Conservation (phyloP, 1,284 basidiomycete species). For the Anthracocystis panici-leucophaei region DNA sequence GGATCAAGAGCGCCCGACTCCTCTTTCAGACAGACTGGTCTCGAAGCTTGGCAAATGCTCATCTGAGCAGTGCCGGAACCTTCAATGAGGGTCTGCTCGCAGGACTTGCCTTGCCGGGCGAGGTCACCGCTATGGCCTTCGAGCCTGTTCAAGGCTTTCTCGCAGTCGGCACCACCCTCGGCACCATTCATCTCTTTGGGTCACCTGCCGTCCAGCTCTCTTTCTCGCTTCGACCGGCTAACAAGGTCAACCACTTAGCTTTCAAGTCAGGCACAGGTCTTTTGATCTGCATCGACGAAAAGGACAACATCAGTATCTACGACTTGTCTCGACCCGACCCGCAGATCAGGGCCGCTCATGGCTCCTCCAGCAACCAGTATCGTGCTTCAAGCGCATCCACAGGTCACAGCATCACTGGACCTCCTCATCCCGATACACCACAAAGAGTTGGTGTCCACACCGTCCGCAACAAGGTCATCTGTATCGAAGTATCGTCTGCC, state of each 20-base stretch:
- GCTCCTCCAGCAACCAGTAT: constrained; percentile 44
- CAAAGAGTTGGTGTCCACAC: constrained; percentile 57
- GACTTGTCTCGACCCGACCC: constrained; percentile 75
- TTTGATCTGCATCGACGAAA: constrained; percentile 78
- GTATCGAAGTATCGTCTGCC: constrained; percentile 77
- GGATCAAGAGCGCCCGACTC: constrained; percentile 33
- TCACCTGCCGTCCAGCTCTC: constrained; percentile 76
- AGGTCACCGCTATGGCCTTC: constrained; percentile 66
- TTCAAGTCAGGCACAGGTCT: constrained; percentile 76
- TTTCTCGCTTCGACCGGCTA: constrained; percentile 74
- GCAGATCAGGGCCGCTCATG: constrained; percentile 47
- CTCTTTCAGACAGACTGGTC: constrained; percentile 48
- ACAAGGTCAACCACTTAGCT: constrained; percentile 76
- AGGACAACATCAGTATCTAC: constrained; percentile 78
- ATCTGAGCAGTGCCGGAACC: constrained; percentile 43
- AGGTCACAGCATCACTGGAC: constrained; percentile 47
- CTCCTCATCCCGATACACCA: constrained; percentile 56
- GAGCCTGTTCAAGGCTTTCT: constrained; percentile 73
- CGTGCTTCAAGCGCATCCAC: constrained; percentile 38
- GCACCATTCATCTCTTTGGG: constrained; percentile 77
- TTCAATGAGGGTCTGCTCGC: constrained; percentile 65
- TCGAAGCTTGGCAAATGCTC: constrained; percentile 44
- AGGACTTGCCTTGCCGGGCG: constrained; percentile 64
- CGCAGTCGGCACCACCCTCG: constrained; percentile 76
- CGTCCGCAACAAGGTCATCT: constrained; percentile 71